A percentile compares a stretch with the other conserved stretches of the same genome.
phyloP scores from a whole-genome alignment of 2,329 filamentous ascomycete genomes.

The Colletotrichum kahawae region DNA sequence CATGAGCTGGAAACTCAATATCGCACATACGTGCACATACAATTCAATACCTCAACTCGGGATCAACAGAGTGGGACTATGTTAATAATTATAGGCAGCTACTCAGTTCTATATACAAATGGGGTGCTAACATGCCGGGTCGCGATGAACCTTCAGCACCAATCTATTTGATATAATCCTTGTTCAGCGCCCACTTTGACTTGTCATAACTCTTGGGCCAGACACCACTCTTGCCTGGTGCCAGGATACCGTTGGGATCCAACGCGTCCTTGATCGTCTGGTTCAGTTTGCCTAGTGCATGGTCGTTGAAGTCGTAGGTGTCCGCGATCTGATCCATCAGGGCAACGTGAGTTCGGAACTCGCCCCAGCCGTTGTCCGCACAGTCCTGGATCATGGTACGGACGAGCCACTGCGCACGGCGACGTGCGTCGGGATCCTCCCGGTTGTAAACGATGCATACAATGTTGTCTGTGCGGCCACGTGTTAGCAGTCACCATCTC shows the following conservation, averaged over 20 bases:
- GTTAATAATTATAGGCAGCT: background rate
- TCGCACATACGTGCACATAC: background rate
- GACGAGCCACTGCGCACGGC: conserved; percentile 33
- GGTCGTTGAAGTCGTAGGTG: conserved; percentile 49
- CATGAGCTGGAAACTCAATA: background rate
- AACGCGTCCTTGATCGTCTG: conserved; percentile 48
- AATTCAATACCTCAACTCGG: background rate
- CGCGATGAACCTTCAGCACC: background rate
- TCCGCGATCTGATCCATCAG: conserved; percentile 52
- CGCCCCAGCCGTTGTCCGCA: conserved; percentile 45
- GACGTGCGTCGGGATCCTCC: conserved; percentile 40
- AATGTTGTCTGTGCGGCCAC: conserved; percentile 46
- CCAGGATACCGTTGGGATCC: conserved; percentile 44
- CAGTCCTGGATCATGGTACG: conserved; percentile 44
- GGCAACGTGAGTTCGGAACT: conserved; percentile 51
- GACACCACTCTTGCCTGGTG: conserved; percentile 39
- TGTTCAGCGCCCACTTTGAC: conserved; percentile 1
- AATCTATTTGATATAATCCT: conserved; percentile 13
- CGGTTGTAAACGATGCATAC: conserved; percentile 58
- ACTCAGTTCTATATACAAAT: background rate
- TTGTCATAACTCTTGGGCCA: conserved; percentile 33
- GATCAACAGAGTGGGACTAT: background rate
- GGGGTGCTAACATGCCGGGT: background rate
- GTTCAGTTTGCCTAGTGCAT: conserved; percentile 46
- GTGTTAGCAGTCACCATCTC: background rate